These are phyloP conservation scores for Trichosporon asahii DNA, from an alignment of 1,284 basidiomycete genomes.

Conservation along the genomic window DNA sequence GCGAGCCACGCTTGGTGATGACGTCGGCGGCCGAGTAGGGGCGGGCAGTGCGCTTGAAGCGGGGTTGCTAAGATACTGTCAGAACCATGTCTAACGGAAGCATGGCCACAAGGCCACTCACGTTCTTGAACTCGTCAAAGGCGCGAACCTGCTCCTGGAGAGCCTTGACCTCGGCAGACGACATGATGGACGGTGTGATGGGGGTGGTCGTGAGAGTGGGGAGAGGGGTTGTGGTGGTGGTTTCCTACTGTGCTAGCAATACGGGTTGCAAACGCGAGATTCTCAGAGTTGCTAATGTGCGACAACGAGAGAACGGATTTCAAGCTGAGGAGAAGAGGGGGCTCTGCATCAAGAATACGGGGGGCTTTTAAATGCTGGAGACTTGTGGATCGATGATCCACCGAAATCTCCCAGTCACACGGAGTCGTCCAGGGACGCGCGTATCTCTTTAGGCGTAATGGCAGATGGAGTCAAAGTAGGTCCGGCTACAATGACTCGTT, in stretches of 20 bases:
- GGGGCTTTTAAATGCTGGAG: constrained; percentile 8
- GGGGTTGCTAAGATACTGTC: constrained; percentile 61
- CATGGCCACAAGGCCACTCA: constrained; percentile 44
- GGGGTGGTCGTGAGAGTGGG: neutral
- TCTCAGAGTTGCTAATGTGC: neutral
- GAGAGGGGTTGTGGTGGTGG: neutral
- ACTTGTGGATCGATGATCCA: neutral
- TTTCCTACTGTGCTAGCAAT: neutral
- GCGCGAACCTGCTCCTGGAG: constrained; percentile 79
- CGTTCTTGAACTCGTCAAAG: constrained; percentile 92
- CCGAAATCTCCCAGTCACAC: constrained; percentile 8
- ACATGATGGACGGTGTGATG: constrained; percentile 3
- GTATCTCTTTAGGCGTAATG: constrained; percentile 6
- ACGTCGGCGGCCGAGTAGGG: constrained; percentile 92
- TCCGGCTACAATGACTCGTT: constrained; percentile 7
- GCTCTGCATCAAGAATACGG: neutral
- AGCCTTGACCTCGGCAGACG: constrained; percentile 45
- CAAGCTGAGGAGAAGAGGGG: constrained; percentile 5
- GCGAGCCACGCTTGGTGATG: constrained; percentile 87
- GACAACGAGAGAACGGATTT: neutral
- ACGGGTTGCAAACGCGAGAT: neutral
- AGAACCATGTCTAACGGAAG: neutral
- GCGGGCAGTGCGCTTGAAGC: constrained; percentile 77
- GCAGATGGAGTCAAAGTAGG: constrained; percentile 8
- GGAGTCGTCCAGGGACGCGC: constrained; percentile 1